phyloP scores from a whole-genome alignment of 495 filamentous ascomycete species.

The Annulohypoxylon moriforme region DNA sequence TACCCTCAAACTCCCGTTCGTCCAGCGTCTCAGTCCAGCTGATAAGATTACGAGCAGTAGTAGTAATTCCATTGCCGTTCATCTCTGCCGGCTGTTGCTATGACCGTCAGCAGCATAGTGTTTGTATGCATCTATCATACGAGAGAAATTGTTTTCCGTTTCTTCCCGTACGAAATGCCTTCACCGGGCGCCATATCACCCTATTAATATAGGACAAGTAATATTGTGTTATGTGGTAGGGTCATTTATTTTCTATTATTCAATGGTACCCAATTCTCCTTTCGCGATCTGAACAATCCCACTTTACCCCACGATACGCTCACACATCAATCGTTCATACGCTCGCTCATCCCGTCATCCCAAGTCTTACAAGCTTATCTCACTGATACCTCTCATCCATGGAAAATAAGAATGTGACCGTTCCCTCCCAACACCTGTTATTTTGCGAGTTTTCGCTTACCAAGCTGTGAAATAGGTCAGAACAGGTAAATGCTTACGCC shows the following conservation, averaged over 20 bases:
- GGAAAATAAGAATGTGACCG: slow-evolving; percentile 9
- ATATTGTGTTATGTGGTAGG: slow-evolving; percentile 13
- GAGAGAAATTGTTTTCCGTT: slow-evolving; percentile 13
- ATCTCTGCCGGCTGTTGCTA: slow-evolving; percentile 22
- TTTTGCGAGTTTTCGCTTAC: slow-evolving; percentile 12
- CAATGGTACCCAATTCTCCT: slow-evolving; percentile 21
- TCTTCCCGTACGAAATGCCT: neutral
- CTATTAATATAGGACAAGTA: slow-evolving; percentile 14
- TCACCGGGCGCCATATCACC: neutral
- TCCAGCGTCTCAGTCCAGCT: slow-evolving; percentile 3
- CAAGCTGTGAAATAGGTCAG: slow-evolving; percentile 8
- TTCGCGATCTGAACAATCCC: slow-evolving; percentile 34
- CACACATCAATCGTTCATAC: neutral
- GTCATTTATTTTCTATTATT: slow-evolving; percentile 14
- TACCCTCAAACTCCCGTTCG: slow-evolving; percentile 4
- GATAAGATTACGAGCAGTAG: slow-evolving; percentile 12
- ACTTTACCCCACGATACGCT: slow-evolving; percentile 41
- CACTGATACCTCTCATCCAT: slow-evolving; percentile 20
- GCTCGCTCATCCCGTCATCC: slow-evolving; percentile 9
- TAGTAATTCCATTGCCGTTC: slow-evolving; percentile 14
- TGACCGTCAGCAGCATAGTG: slow-evolving; percentile 22
- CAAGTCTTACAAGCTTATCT: slow-evolving; percentile 36
- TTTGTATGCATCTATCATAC: slow-evolving; percentile 17
- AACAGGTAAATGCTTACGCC: slow-evolving; percentile 25
- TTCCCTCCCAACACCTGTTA: slow-evolving; percentile 9